Evolutionary conservation across 1,284 basidiomycete genomes (phyloP).

Genomic region (Boletus sp.): DNA sequence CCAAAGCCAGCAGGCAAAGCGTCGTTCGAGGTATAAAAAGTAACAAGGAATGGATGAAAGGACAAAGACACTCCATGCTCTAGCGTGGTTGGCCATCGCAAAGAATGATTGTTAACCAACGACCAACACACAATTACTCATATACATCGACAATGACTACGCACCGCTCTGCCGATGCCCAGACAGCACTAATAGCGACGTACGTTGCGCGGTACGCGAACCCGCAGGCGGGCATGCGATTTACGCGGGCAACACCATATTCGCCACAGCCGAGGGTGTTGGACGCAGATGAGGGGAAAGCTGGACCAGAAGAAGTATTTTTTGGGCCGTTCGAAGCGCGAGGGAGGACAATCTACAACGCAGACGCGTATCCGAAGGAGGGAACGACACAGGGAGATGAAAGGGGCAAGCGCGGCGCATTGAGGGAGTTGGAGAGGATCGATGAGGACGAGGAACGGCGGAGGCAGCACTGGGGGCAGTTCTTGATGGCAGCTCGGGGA

Average conservation of each 20-base stretch:
- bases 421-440: conserved; percentile 19
- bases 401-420: not conserved
- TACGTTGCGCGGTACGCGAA: conserved; percentile 17
- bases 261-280: not conserved
- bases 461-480: not conserved
- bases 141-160: conserved; percentile 18
- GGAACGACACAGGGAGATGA: not conserved
- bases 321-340: conserved; percentile 12
- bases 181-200: conserved; percentile 23
- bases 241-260: not conserved
- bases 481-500: conserved; percentile 9
- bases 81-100: conserved; percentile 13
- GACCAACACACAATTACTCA: not conserved
- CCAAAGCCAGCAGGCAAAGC: conserved; percentile 13
- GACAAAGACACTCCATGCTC: not conserved
- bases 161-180: conserved; percentile 29
- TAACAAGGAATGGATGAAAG: not conserved
- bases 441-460: conserved; percentile 24
- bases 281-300: not conserved
- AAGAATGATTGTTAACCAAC: not conserved
- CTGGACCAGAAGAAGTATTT: not conserved
- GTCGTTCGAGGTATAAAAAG: conserved; percentile 27
- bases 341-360: conserved; percentile 32
- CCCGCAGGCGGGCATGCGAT: conserved; percentile 10
- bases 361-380: not conserved